phyloP scores from a whole-genome alignment of 2,329 filamentous ascomycete genomes.

The Aspergillus sp. region DNA sequence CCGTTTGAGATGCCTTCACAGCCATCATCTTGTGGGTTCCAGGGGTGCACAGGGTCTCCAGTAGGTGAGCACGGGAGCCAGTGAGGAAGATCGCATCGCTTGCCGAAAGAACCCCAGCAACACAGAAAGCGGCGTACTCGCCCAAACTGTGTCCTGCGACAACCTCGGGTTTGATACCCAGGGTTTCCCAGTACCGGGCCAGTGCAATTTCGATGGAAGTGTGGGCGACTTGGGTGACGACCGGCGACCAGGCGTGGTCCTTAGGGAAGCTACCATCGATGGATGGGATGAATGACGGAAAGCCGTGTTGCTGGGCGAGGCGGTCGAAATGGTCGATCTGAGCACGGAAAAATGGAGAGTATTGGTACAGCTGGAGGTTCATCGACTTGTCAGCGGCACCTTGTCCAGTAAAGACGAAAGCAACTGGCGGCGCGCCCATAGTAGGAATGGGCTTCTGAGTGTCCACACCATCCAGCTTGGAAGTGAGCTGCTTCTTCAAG shows the following conservation, averaged over 20 bases:
- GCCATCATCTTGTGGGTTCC: conserved; percentile 65
- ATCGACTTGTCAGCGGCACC: conserved; percentile 24
- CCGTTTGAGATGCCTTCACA: conserved; percentile 40
- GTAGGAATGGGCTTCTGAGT: conserved; percentile 51
- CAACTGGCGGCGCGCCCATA: conserved; percentile 14
- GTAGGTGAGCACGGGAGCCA: conserved; percentile 61
- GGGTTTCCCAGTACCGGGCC: conserved; percentile 20
- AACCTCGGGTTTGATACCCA: conserved; percentile 40
- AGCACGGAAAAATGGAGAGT: conserved; percentile 14
- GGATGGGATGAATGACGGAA: conserved; percentile 18
- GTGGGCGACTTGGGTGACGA: conserved; percentile 33
- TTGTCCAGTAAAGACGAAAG: conserved; percentile 37
- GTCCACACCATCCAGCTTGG: conserved; percentile 16
- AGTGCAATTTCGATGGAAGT: conserved; percentile 39
- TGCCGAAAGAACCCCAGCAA: conserved; percentile 29
- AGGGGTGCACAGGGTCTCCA: conserved; percentile 60
- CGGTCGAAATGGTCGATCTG: conserved; percentile 18
- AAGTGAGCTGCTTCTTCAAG: conserved; percentile 3
- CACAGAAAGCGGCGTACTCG: conserved; percentile 32
- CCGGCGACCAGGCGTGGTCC: conserved; percentile 32
- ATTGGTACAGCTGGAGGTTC: conserved; percentile 26
- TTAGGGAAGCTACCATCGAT: conserved; percentile 19
- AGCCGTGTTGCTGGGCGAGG: conserved; percentile 16
- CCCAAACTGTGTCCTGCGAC: conserved; percentile 48
- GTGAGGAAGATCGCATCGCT: conserved; percentile 58